Percentiles rank a stretch among this genome's conserved stretches.
phyloP scores from a whole-genome alignment of 148 eudicot species.

The Fagopyrum esculentum region DNA sequence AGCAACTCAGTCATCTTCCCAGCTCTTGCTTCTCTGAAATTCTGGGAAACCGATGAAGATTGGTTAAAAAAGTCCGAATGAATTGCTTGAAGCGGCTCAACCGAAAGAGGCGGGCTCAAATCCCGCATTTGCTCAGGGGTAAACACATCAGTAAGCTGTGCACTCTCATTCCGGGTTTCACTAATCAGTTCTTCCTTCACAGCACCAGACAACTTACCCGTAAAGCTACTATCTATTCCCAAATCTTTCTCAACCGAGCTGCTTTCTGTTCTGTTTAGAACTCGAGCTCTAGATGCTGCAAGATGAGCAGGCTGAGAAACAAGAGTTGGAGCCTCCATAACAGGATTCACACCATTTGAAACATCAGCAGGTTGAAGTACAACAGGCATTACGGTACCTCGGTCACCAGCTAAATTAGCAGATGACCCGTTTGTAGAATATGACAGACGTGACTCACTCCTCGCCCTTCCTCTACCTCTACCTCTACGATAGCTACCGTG shows the following conservation, averaged over 20 bases:
- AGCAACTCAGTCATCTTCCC: conserved; percentile 90
- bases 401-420: conserved; percentile 31
- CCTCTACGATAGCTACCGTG: conserved; percentile 25
- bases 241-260: neutral
- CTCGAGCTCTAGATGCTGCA: conserved; percentile 25
- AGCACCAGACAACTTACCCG: conserved; percentile 16
- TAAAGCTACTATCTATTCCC: conserved; percentile 27
- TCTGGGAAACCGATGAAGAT: conserved; percentile 23
- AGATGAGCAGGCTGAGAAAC: conserved; percentile 40
- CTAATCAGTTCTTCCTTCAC: neutral
- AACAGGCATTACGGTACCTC: conserved; percentile 73
- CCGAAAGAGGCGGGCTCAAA: conserved; percentile 42
- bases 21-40: conserved; percentile 33
- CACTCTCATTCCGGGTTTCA: conserved; percentile 18
- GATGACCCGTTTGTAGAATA: conserved; percentile 35
- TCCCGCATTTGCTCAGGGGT: conserved; percentile 31
- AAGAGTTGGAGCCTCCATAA: conserved; percentile 30
- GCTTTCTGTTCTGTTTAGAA: conserved; percentile 12
- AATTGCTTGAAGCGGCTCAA: conserved; percentile 51
- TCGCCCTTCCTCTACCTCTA: conserved; percentile 30
- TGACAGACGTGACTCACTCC: conserved; percentile 23
- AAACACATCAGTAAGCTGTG: conserved; percentile 16
- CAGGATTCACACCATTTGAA: conserved; percentile 36
- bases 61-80: conserved; percentile 23
- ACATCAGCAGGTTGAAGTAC: conserved; percentile 46